Evolutionary conservation across 345 rosid genomes (phyloP).

Genomic region (Melaleuca alternifolia): DNA sequence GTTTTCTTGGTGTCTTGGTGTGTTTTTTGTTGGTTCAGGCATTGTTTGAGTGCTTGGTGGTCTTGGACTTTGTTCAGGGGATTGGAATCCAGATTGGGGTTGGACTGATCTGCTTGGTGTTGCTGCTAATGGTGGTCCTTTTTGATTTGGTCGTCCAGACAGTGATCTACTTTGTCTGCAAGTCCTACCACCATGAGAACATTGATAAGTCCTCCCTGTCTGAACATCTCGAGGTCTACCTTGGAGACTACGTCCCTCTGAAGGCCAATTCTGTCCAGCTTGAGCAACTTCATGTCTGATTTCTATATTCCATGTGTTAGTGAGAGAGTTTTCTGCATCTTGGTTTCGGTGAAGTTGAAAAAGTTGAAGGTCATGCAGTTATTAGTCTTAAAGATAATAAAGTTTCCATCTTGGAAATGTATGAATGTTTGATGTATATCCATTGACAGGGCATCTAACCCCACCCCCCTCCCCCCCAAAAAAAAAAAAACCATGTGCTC

Average conservation of each 20-base stretch:
- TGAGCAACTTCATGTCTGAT: background rate
- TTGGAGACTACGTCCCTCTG: background rate
- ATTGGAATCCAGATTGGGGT: background rate
- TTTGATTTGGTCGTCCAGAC: conserved; percentile 27
- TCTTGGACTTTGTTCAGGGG: background rate
- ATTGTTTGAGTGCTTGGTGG: background rate
- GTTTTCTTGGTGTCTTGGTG: conserved; percentile 3
- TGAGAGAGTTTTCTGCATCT: background rate
- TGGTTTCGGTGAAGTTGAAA: background rate
- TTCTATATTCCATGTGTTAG: background rate
- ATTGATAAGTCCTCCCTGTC: conserved; percentile 2
- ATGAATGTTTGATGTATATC: background rate
- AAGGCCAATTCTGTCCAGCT: background rate
- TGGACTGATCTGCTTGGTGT: conserved; percentile 19
- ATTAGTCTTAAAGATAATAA: background rate
- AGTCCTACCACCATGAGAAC: conserved; percentile 40
- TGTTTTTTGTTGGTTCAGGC: background rate
- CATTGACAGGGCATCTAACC: background rate
- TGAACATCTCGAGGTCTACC: background rate
- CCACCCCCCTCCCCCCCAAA: no score
- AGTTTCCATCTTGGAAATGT: background rate
- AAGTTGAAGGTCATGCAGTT: background rate
- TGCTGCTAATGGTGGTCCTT: conserved; percentile 11
- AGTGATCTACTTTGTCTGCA: conserved; percentile 43
- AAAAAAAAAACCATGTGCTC: background rate